Conservation (phyloP, 164 flowering plant species). For the Malania oleifera region DNA sequence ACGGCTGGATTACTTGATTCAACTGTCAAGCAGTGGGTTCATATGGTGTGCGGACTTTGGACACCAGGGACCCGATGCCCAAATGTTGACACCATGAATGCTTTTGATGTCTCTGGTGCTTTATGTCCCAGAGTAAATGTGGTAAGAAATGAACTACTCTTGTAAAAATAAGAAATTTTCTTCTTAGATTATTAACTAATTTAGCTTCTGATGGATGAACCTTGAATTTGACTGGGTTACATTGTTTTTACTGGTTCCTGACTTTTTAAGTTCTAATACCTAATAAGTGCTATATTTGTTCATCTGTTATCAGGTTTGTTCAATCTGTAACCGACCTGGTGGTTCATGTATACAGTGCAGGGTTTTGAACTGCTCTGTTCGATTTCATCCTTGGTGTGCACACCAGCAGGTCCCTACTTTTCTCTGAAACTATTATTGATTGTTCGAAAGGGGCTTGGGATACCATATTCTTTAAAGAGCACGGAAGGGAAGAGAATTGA, state of each 20-base stretch:
- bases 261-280: background rate
- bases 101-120: slow-evolving; percentile 68
- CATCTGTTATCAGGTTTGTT: slow-evolving; percentile 43
- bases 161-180: no score
- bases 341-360: slow-evolving; percentile 56
- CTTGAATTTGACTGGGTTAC: no score
- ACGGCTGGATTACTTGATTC: slow-evolving; percentile 44
- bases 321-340: slow-evolving; percentile 51
- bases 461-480: no score
- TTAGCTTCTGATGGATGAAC: no score
- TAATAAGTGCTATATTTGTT: slow-evolving; percentile 2
- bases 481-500: no score
- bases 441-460: no score
- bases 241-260: no score
- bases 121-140: slow-evolving; percentile 22
- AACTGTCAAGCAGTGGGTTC: slow-evolving; percentile 60
- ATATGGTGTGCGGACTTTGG: slow-evolving; percentile 76
- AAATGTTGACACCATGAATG: slow-evolving; percentile 66
- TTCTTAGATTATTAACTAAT: no score
- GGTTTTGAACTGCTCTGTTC: slow-evolving; percentile 35
- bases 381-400: slow-evolving; percentile 76
- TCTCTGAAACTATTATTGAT: background rate
- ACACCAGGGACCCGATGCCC: slow-evolving; percentile 70
- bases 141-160: slow-evolving; percentile 24
- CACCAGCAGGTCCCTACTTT: slow-evolving; percentile 47